phyloP scores from a whole-genome alignment of 352 stramenopile genomes.

The Phytophthora nicotianae region DNA sequence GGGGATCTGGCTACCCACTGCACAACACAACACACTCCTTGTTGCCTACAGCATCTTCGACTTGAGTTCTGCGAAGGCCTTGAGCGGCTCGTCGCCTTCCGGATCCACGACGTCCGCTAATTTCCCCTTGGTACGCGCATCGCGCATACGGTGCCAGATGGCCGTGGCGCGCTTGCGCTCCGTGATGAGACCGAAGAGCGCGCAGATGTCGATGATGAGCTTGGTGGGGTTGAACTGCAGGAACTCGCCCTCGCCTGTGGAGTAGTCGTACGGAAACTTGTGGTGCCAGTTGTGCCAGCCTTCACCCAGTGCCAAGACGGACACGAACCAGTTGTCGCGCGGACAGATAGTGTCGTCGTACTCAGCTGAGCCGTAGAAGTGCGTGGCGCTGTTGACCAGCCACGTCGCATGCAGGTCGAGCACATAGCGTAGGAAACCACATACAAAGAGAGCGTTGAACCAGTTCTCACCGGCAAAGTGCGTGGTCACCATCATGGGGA shows the following conservation, averaged over 20 bases:
- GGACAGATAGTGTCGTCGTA: constrained; percentile 94
- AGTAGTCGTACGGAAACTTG: constrained; percentile 99
- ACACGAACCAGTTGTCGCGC: constrained; percentile 97
- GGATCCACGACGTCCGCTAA: constrained; percentile 43
- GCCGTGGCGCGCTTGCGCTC: constrained; percentile 93
- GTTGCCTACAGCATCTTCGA: constrained; percentile 52
- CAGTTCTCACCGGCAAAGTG: constrained; percentile 92
- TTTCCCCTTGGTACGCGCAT: constrained; percentile 42
- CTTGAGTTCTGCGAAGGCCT: constrained; percentile 65
- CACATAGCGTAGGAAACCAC: constrained; percentile 93
- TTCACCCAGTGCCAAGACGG: constrained; percentile 95
- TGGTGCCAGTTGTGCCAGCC: constrained; percentile 99
- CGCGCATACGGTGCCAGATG: constrained; percentile 92
- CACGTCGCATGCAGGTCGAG: constrained; percentile 96
- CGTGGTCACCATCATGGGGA: constrained; percentile 91
- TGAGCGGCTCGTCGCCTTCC: constrained; percentile 48
- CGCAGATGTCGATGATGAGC: constrained; percentile 95
- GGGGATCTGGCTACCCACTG: not conserved
- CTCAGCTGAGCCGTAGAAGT: constrained; percentile 97
- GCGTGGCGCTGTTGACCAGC: constrained; percentile 97
- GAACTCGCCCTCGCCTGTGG: constrained; percentile 95
- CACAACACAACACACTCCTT: not conserved
- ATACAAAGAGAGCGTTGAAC: constrained; percentile 95
- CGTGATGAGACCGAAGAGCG: constrained; percentile 90
- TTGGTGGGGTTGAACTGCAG: constrained; percentile 98